Base-by-base conservation (phyloP, 495 filamentous ascomycete genomes). In the Aspergillus egyptiacus region DNA sequence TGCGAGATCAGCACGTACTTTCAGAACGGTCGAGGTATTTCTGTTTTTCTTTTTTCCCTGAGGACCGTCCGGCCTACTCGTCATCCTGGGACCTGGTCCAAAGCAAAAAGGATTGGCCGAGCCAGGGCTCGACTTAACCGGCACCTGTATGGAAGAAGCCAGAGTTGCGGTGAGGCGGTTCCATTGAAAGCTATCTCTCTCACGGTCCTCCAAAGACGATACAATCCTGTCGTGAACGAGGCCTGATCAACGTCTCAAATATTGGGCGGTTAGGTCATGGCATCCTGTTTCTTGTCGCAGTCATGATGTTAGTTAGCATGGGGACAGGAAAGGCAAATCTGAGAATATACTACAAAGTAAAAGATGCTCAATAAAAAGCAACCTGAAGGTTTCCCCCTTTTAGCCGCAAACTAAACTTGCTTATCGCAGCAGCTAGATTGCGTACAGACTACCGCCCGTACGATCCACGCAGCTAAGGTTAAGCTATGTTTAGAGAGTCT, bases 381-480 rank as follows among this genome's bases (percentile, higher is more conserved):
- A 46, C 33, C 22, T 34, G 42, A 45, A 46, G 43, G 32, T 46
- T 46, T 25, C 43, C 18, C 7, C 28, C 19, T 19, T 25, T 46
- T 25, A 32, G 31, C n/a, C 32, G 15, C 45, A 54, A 41, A 40
- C 33, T 53, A 50, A 50, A 52, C 44, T 48, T 43, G 37, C 48
- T 38, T 36, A 54, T 50, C 42, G 35, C 46, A 36, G 48, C 24
- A 37, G 25, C 22, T 14, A 54, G 31, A 44, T 40, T 41, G 27
- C 42, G 24, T 38, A 50, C 41, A 35, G 20, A 28, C 32, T 23
- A 13, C 23, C 41, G 28, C 14, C 15, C 32, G 31, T 33, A 15
- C 41, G 47, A 50, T 49, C 54, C 59, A 54, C 53, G 51, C 54
- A 54, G 46, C 56, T 59, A 62, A 62, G 53, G 50, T 59, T 62